phyloP scores from a whole-genome alignment of 2,329 filamentous ascomycete genomes.

The Cladosporium sp. region DNA sequence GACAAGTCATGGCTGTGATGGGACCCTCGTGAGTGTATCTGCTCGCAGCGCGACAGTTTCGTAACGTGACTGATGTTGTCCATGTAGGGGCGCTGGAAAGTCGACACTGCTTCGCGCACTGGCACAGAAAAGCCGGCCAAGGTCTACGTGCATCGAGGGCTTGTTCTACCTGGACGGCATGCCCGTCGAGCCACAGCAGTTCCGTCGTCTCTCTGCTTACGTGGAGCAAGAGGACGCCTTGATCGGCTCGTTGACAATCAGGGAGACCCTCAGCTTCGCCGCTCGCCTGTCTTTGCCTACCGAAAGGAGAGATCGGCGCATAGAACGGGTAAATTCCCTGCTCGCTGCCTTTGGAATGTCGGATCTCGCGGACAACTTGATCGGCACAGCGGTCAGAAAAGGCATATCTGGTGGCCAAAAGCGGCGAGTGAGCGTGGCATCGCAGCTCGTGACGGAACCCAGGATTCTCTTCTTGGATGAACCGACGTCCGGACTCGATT shows the following conservation, averaged over 20 bases:
- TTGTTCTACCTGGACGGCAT: constrained; percentile 61
- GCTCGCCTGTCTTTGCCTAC: constrained; percentile 60
- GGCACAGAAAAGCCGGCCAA: constrained; percentile 56
- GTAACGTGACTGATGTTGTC: not conserved
- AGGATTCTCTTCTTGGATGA: constrained; percentile 81
- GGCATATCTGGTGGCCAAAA: constrained; percentile 85
- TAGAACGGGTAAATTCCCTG: constrained; percentile 61
- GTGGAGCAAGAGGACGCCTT: constrained; percentile 87
- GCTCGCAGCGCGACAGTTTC: constrained; percentile 11
- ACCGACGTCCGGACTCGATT: constrained; percentile 80
- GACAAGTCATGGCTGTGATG: constrained; percentile 76
- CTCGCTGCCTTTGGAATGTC: constrained; percentile 69
- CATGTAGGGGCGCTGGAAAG: constrained; percentile 60
- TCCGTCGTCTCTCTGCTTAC: constrained; percentile 67
- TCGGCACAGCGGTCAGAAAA: constrained; percentile 78
- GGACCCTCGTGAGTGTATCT: constrained; percentile 56
- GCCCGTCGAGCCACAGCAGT: constrained; percentile 48
- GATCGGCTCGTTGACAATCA: constrained; percentile 74
- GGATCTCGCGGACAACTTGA: constrained; percentile 64
- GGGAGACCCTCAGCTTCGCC: constrained; percentile 75
- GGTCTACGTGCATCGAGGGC: constrained; percentile 52
- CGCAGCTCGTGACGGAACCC: constrained; percentile 74
- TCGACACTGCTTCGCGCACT: constrained; percentile 80
- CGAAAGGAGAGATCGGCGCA: constrained; percentile 54
- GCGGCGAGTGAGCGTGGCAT: constrained; percentile 72